Percentiles rank a stretch among this genome's conserved stretches.
Evolutionary conservation across 306 rosid genomes (phyloP).

Genomic region (Pachyrhizus erosus): DNA sequence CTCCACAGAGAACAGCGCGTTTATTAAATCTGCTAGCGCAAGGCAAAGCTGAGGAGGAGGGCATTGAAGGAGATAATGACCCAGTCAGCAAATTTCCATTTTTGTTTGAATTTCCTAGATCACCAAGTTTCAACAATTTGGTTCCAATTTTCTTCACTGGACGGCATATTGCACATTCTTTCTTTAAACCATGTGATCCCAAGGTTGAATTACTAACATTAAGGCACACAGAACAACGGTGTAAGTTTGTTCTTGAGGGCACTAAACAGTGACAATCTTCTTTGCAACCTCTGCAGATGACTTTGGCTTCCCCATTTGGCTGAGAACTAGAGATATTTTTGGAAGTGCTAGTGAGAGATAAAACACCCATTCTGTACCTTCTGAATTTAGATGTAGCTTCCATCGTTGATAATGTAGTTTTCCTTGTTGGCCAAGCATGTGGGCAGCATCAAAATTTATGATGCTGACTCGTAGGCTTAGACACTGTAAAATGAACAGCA

Average conservation of each 20-base stretch:
- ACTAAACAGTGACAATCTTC: neutral
- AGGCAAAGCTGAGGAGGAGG: slow-evolving; percentile 18
- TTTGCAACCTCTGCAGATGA: slow-evolving; percentile 28
- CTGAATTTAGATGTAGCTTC: slow-evolving; percentile 33
- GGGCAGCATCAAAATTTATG: slow-evolving; percentile 27
- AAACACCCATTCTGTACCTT: slow-evolving; percentile 42
- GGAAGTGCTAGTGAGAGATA: slow-evolving; percentile 25
- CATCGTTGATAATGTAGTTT: slow-evolving; percentile 30
- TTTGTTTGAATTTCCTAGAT: slow-evolving; percentile 16
- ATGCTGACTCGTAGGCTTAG: slow-evolving; percentile 20
- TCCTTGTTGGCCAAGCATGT: neutral
- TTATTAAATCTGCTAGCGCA: slow-evolving; percentile 40
- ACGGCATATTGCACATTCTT: slow-evolving; percentile 23
- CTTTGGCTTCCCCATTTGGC: slow-evolving; percentile 33
- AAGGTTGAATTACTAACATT: slow-evolving; percentile 28
- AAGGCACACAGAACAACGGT: slow-evolving; percentile 27
- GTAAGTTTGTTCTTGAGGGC: slow-evolving; percentile 7
- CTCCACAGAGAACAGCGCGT: slow-evolving; percentile 87
- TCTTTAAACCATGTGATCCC: slow-evolving; percentile 22
- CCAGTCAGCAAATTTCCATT: neutral
- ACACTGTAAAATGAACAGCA: slow-evolving; percentile 2
- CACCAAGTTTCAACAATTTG: slow-evolving; percentile 37
- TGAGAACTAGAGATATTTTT: slow-evolving; percentile 26
- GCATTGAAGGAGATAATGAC: slow-evolving; percentile 11
- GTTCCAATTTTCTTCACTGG: slow-evolving; percentile 34